Conservation (phyloP, 305 asterid species). For the Ruellia speciosa region DNA sequence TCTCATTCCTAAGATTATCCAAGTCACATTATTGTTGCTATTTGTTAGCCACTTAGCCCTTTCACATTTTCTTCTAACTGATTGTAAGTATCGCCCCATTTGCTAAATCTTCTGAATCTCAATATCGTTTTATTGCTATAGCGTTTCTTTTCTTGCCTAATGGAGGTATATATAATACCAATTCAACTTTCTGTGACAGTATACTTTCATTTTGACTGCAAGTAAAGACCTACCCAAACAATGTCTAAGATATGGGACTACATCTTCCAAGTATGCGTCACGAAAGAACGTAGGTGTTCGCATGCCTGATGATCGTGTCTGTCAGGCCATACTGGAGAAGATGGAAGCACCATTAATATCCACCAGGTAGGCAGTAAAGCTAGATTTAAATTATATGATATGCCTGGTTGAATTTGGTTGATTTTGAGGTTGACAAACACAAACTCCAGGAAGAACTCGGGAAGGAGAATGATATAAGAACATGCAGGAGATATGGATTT, state of each 20-base stretch:
- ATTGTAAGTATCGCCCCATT: neutral
- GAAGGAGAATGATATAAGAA: neutral
- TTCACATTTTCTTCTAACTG: too few relatives aligned
- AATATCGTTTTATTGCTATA: neutral
- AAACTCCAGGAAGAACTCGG: neutral
- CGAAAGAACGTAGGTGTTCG: constrained; percentile 83
- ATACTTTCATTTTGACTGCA: constrained; percentile 81
- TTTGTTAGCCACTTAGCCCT: too few relatives aligned
- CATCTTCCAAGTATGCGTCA: constrained; percentile 57
- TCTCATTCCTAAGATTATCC: too few relatives aligned
- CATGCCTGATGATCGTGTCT: constrained; percentile 80
- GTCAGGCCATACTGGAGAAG: constrained; percentile 70
- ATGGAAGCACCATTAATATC: constrained; percentile 78
- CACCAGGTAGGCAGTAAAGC: constrained; percentile 48
- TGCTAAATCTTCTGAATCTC: neutral
- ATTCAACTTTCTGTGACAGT: constrained; percentile 39
- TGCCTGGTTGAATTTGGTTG: neutral
- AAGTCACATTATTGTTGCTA: too few relatives aligned
- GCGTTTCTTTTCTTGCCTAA: neutral
- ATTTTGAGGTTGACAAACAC: neutral
- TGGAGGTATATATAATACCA: constrained; percentile 6
- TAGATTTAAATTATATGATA: constrained; percentile 10
- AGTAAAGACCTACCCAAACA: constrained; percentile 84
- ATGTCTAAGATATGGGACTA: constrained; percentile 64
- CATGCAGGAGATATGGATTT: neutral